Base-by-base conservation (phyloP, 352 stramenopile species). In the Globisporangium alternatum region DNA sequence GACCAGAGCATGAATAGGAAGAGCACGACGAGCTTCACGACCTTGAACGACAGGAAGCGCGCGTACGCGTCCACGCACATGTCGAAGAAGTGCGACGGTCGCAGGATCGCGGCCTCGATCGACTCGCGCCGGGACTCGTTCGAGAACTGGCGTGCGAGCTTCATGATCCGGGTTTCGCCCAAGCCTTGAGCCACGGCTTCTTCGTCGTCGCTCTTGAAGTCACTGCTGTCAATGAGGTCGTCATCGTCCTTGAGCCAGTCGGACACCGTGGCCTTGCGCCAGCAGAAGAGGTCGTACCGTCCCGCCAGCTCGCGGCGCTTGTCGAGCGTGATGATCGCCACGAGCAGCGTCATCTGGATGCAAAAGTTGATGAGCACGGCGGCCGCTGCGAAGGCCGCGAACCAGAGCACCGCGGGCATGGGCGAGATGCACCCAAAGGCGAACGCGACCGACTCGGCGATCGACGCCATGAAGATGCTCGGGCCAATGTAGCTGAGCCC, bases 321-420 rank as follows among this genome's bases (percentile, higher is more conserved):
- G 63, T 91, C 82, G 5, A 93, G 66, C 25, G 70, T 76, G 12
- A 93, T 61, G 35, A 90, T 78, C 6, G 78, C 65, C 10, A 91
- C 48, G 35, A 91, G 78, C 53, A 91, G 65, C 49, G 84, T 90
- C 74, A 91, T 82, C 62, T 91, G 81, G 28, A 93, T 22, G 39
- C 66, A 31, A 49, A 88, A 79, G 48, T 84, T 90, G 41, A 89
- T 54, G 2, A 69, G 61, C 15, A 91, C 75, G 0, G 73, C 79
- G 2, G 76, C 54, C 1, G 73, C 67, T 13, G 85, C 63, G 45
- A 83, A 86, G 6, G 72, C 77, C 10, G 82, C 82, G n/a, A 93
- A 75, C 77, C 78, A 83, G 31, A 81, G 74, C 35, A 86, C 79
- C 0, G 79, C 78, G n/a, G 84, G 81, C 70, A 91, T 90, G 3